A percentile compares a stretch with the other conserved stretches of the same genome.
Conservation (phyloP, 1,139 yeast genomes). For the Eremothecium gossypii region DNA sequence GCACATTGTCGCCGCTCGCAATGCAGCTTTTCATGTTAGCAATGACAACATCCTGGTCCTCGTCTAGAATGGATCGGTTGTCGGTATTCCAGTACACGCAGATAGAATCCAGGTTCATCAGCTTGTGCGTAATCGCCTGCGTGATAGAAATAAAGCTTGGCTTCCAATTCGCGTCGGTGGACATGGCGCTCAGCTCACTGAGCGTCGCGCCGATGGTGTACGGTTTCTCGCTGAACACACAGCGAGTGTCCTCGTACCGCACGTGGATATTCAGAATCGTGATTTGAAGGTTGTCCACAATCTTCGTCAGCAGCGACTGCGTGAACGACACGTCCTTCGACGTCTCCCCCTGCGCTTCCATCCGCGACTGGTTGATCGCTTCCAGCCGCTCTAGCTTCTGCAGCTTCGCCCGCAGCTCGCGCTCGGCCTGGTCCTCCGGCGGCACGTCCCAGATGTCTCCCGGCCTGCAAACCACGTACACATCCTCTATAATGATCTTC, state of each 20-base stretch:
- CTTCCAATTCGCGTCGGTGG: conserved; percentile 78
- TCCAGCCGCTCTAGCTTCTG: conserved; percentile 66
- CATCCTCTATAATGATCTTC: conserved; percentile 79
- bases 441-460: conserved; percentile 46
- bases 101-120: conserved; percentile 65
- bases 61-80: conserved; percentile 38
- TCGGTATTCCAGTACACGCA: conserved; percentile 85
- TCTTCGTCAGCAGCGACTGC: conserved; percentile 77
- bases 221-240: conserved; percentile 56
- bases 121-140: conserved; percentile 60
- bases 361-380: conserved; percentile 39
- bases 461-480: conserved; percentile 75
- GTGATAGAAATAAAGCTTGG: conserved; percentile 77
- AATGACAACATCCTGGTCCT: conserved; percentile 38
- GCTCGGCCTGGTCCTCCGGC: conserved; percentile 53
- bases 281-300: conserved; percentile 89
- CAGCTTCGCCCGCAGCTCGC: conserved; percentile 58
- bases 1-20: conserved; percentile 27
- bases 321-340: conserved; percentile 69
- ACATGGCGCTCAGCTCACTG: conserved; percentile 81
- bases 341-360: conserved; percentile 35
- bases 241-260: conserved; percentile 71
- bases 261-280: conserved; percentile 86
- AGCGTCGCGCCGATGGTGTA: conserved; percentile 78
- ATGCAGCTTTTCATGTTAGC: conserved; percentile 34